Percentiles rank a stretch among this genome's conserved stretches.
Conservation (phyloP, 257 asterid genomes). For the Primulina eburnea region DNA sequence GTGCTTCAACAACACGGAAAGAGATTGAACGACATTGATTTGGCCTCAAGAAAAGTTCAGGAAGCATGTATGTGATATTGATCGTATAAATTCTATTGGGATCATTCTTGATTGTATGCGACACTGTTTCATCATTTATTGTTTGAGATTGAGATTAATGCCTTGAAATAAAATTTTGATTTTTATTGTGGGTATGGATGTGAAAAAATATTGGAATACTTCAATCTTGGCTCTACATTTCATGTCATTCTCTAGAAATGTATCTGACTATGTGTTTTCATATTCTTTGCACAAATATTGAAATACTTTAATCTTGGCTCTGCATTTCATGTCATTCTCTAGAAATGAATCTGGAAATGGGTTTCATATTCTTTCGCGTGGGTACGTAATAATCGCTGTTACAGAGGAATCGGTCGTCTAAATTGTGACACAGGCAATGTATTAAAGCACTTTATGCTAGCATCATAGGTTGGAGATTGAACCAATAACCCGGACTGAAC, state of each 20-base stretch:
- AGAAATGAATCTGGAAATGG: too few species aligned
- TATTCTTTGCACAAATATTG: too few species aligned
- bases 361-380: too few species aligned
- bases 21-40: constrained; percentile 54
- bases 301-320: too few species aligned
- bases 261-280: too few species aligned
- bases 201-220: not conserved
- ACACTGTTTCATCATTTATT: not conserved
- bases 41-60: constrained; percentile 69
- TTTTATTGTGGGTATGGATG: constrained; percentile 14
- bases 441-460: too few species aligned
- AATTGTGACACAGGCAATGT: too few species aligned
- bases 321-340: too few species aligned
- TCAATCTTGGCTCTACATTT: constrained; percentile 18
- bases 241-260: not conserved
- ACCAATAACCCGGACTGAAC: too few species aligned
- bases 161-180: not conserved
- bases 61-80: constrained; percentile 62
- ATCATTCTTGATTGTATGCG: not conserved
- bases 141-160: not conserved
- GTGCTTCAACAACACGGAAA: constrained; percentile 67
- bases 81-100: not conserved
- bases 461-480: too few species aligned
- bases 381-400: too few species aligned
- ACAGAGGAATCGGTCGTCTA: too few species aligned